A percentile compares a stretch with the other conserved stretches of the same genome.
phyloP scores from a whole-genome alignment of 352 stramenopile species.

The Pythium scleroteichum region DNA sequence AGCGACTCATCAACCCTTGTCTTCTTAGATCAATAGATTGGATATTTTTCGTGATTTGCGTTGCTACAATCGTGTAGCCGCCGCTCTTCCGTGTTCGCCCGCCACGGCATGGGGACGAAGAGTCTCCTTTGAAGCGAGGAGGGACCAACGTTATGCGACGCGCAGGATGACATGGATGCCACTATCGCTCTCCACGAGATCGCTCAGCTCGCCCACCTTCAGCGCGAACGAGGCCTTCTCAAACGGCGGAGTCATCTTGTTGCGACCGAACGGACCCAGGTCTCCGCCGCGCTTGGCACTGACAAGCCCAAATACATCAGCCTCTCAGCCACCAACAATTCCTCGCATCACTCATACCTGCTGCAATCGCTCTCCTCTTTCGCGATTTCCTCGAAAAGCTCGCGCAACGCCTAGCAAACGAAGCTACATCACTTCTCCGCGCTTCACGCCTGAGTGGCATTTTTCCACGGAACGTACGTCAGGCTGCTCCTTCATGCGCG shows the following conservation, averaged over 20 bases:
- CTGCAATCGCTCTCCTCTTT: slow-evolving; percentile 89
- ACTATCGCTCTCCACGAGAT: slow-evolving; percentile 95
- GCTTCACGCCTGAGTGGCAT: not conserved
- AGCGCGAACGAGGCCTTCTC: slow-evolving; percentile 92
- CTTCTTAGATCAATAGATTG: slow-evolving; percentile 33
- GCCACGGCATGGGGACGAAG: too few relatives aligned
- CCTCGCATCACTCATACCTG: slow-evolving; percentile 45
- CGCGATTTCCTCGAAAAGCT: slow-evolving; percentile 84
- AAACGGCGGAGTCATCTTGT: slow-evolving; percentile 94
- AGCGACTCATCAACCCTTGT: not conserved
- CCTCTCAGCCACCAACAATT: not conserved
- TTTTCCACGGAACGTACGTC: slow-evolving; percentile 37
- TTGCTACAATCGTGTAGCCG: not conserved
- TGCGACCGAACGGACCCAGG: slow-evolving; percentile 84
- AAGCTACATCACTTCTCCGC: not conserved
- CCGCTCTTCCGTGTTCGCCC: not conserved
- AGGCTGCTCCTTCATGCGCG: slow-evolving; percentile 61
- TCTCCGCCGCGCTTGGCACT: slow-evolving; percentile 91
- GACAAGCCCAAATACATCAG: not conserved
- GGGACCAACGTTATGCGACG: slow-evolving; percentile 48
- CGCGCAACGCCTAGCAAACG: slow-evolving; percentile 43
- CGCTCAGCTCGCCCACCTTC: slow-evolving; percentile 92
- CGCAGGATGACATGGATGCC: slow-evolving; percentile 97
- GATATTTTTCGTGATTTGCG: slow-evolving; percentile 26
- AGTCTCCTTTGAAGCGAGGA: too few relatives aligned